These are phyloP conservation scores for Jatropha curcas DNA, from an alignment of 345 rosid genomes.

Conservation along the genomic window DNA sequence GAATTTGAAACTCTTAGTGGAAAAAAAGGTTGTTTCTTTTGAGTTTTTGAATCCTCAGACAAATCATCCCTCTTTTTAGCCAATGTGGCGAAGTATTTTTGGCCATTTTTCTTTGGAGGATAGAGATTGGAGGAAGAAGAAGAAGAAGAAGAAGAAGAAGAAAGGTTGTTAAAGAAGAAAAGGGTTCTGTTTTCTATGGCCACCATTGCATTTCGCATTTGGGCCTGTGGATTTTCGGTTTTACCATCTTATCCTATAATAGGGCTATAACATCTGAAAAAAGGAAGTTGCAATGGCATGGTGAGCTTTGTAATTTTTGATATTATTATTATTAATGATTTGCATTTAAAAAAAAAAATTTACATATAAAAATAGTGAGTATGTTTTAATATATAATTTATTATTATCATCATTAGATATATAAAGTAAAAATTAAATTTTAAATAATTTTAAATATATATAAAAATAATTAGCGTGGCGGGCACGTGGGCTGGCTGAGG, in stretches of 20 bases:
- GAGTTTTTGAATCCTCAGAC: slow-evolving; percentile 23
- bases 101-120: slow-evolving; percentile 19
- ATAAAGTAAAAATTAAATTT: too few relatives aligned
- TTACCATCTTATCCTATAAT: not conserved
- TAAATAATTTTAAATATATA: too few relatives aligned
- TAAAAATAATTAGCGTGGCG: too few relatives aligned
- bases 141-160: not conserved
- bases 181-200: slow-evolving; percentile 24
- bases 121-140: not conserved
- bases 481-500: too few relatives aligned
- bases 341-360: too few relatives aligned
- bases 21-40: not conserved
- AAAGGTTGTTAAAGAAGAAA: slow-evolving; percentile 14
- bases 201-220: slow-evolving; percentile 26
- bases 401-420: too few relatives aligned
- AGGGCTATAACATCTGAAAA: too few relatives aligned
- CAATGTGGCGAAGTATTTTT: slow-evolving; percentile 4
- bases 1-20: slow-evolving; percentile 16
- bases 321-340: too few relatives aligned
- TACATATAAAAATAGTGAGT: too few relatives aligned
- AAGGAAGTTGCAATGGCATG: too few relatives aligned
- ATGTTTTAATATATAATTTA: too few relatives aligned
- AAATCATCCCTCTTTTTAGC: slow-evolving; percentile 41
- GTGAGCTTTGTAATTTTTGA: too few relatives aligned
- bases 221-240: not conserved